Percentiles rank a stretch among this genome's conserved stretches.
Evolutionary conservation across 345 rosid genomes (phyloP).

Genomic region (Cardiospermum halicacabum): DNA sequence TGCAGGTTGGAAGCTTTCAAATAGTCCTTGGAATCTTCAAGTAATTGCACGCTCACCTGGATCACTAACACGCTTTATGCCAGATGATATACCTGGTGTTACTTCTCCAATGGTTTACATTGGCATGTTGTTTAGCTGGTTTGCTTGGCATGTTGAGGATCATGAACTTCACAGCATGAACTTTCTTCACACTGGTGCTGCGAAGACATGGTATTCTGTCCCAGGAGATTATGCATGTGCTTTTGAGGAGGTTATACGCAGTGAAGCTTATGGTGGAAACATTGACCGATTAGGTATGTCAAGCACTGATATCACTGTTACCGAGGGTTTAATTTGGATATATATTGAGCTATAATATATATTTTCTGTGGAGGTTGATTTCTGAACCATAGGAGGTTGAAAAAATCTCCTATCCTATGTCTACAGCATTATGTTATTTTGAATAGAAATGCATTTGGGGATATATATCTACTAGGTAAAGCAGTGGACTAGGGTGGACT

Average conservation of each 20-base stretch:
- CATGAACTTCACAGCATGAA: slow-evolving; percentile 99
- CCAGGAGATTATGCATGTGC: slow-evolving; percentile 84
- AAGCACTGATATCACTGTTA: not conserved
- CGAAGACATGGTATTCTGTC: slow-evolving; percentile 97
- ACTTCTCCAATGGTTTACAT: slow-evolving; percentile 97
- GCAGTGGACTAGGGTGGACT: not conserved
- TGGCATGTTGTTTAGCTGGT: slow-evolving; percentile 99
- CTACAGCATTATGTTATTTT: not conserved
- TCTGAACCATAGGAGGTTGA: not conserved
- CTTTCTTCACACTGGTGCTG: slow-evolving; percentile 91
- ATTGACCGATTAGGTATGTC: slow-evolving; percentile 75
- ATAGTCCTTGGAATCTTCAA: slow-evolving; percentile 98
- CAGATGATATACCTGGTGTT: slow-evolving; percentile 99
- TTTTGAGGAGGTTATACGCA: slow-evolving; percentile 89
- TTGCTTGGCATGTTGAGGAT: slow-evolving; percentile 99
- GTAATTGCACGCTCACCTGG: slow-evolving; percentile 94
- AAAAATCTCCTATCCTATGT: not conserved
- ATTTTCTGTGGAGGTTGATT: not conserved
- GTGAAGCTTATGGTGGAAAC: slow-evolving; percentile 71
- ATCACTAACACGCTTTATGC: slow-evolving; percentile 98
- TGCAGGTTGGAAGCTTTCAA: slow-evolving; percentile 99
- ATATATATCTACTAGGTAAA: not conserved
- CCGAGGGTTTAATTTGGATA: not conserved
- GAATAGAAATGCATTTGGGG: too few relatives aligned
- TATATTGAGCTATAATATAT: not conserved